phyloP scores from a whole-genome alignment of 768 basidiomycete species.

The Leucocoprinus leucothites region DNA sequence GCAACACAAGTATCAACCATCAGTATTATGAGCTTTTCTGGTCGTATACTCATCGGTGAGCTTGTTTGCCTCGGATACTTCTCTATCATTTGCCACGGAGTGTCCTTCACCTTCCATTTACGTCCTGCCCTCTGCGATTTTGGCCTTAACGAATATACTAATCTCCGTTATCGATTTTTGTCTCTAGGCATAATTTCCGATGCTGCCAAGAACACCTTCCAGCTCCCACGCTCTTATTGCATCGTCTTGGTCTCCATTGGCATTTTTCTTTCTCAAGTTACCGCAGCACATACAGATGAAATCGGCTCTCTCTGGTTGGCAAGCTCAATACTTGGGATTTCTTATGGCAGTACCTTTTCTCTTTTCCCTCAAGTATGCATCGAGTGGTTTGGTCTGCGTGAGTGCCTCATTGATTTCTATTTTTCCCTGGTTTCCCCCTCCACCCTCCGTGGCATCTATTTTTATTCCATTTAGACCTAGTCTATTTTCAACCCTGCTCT shows the following conservation, averaged over 20 bases:
- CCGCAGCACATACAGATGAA: slow-evolving; percentile 50
- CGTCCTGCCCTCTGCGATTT: background rate
- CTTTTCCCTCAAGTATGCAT: slow-evolving; percentile 72
- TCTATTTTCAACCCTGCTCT: background rate
- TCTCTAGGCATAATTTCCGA: slow-evolving; percentile 77
- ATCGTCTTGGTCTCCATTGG: slow-evolving; percentile 62
- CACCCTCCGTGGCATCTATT: background rate
- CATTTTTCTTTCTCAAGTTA: slow-evolving; percentile 72
- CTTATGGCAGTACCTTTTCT: slow-evolving; percentile 73
- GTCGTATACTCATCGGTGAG: slow-evolving; percentile 74
- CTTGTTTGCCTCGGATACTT: too few species aligned
- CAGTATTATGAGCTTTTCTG: slow-evolving; percentile 77
- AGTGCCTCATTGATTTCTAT: slow-evolving; percentile 25
- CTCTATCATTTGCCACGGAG: too few species aligned
- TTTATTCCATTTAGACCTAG: too few species aligned
- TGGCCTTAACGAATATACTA: too few species aligned
- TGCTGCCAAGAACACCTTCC: slow-evolving; percentile 50
- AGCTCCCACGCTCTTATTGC: slow-evolving; percentile 64
- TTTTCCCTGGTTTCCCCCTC: background rate
- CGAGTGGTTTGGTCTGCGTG: slow-evolving; percentile 89
- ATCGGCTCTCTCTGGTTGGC: slow-evolving; percentile 65
- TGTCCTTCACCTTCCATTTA: too few species aligned
- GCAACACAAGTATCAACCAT: slow-evolving; percentile 81
- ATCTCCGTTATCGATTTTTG: too few species aligned
- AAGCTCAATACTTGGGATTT: slow-evolving; percentile 53